Evolutionary conservation across 1,284 basidiomycete genomes (phyloP), one percentile per base, ranked within the genome.

Genomic region (Malassezia vespertilionis): DNA sequence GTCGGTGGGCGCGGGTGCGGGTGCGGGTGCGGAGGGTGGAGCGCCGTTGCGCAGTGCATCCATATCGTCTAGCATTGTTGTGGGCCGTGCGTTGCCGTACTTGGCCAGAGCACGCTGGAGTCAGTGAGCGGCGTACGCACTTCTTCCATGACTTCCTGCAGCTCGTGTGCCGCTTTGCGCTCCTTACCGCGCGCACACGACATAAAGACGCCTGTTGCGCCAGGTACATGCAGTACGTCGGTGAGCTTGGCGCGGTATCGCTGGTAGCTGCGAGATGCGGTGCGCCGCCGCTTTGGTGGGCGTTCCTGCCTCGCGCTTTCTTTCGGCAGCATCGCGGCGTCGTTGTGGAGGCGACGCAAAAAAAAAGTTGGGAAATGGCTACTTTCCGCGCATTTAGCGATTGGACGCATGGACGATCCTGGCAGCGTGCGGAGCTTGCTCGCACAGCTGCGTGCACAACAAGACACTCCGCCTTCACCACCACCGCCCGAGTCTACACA

Each of bases 141-240:
- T 35, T 68, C 65, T 20, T 61, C 56, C 22, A 68, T 36, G 20
- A 57, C n/a, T 10, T 62, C 62, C 24, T 59, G 50, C 14, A 68
- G 56, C 34, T 68, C 60, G 14, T 57, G 26, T 9, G 61, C 63
- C 9, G 63, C 63, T 42, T 66, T 68, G 21, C 62, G 48, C 42
- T 68, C 65, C 31, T 57, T 60, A 4, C 56, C 52, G 28, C 59
- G 53, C 8, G 57, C 54, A 31, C 59, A 62, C 14, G 61, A 61
- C 28, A 63, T 52, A 35, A 63, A 62, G 36, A 68, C 60, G 20
- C 61, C 65, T 0, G 53, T 41, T 2, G 31, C 32, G 1, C n/a
- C 17, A 1, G 47, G 42, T 15, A 14, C 10, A 8, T 18, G 32
- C 5, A 51, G 34, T 18, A 34, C 48, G 7, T 5, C 7, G 3